phyloP scores from a whole-genome alignment of 192 early-diverging fungal species.

The Coemansia sp. region DNA sequence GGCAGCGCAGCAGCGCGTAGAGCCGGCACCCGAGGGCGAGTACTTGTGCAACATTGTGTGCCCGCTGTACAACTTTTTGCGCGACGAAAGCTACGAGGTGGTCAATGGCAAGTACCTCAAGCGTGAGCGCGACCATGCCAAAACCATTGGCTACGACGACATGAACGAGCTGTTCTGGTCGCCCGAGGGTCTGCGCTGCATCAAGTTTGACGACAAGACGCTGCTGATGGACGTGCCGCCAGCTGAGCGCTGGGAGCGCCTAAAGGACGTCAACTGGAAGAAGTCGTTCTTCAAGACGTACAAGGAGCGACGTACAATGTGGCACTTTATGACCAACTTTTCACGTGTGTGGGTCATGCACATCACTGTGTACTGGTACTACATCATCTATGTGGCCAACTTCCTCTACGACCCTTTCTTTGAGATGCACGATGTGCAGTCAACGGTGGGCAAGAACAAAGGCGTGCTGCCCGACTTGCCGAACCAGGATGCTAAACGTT shows the following conservation, averaged over 20 bases:
- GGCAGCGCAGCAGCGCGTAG: slow-evolving; percentile 54
- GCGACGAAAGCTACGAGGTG: slow-evolving; percentile 71
- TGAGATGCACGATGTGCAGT: slow-evolving; percentile 50
- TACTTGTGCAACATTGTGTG: slow-evolving; percentile 67
- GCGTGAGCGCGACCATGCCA: slow-evolving; percentile 72
- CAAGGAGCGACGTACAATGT: slow-evolving; percentile 78
- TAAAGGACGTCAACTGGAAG: slow-evolving; percentile 68
- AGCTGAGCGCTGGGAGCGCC: slow-evolving; percentile 60
- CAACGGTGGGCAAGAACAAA: slow-evolving; percentile 42
- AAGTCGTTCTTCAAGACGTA: slow-evolving; percentile 77
- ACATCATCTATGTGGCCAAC: slow-evolving; percentile 68
- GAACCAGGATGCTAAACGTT: slow-evolving; percentile 51
- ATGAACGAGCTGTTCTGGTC: slow-evolving; percentile 85
- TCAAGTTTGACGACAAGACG: slow-evolving; percentile 58
- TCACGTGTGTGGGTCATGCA: slow-evolving; percentile 86
- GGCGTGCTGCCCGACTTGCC: slow-evolving; percentile 32
- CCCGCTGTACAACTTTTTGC: slow-evolving; percentile 71
- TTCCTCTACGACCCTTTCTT: slow-evolving; percentile 63
- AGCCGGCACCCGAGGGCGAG: slow-evolving; percentile 62
- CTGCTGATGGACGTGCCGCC: slow-evolving; percentile 61
- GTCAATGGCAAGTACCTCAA: slow-evolving; percentile 68
- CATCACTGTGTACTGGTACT: slow-evolving; percentile 74
- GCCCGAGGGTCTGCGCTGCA: slow-evolving; percentile 60
- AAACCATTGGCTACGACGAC: slow-evolving; percentile 77
- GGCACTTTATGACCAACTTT: slow-evolving; percentile 81